These are phyloP conservation scores for Xylaria scruposa DNA, from an alignment of 495 filamentous ascomycete species.

Conservation along the genomic window DNA sequence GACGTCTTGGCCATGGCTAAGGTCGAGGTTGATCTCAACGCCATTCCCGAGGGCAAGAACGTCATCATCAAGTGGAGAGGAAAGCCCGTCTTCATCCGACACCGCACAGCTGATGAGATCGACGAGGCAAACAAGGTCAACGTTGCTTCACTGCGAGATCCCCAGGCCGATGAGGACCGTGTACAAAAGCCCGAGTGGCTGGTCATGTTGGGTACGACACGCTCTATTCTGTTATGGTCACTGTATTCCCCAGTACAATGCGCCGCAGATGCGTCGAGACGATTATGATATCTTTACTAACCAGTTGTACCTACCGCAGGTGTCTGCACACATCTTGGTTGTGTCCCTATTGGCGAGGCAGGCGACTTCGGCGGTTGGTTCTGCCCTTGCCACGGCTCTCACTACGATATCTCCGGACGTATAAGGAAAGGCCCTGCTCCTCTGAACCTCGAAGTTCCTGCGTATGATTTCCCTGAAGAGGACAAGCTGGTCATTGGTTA, in stretches of 20 bases:
- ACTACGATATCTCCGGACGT: slow-evolving; percentile 99
- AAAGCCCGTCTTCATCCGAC: slow-evolving; percentile 99
- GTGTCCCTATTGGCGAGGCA: slow-evolving; percentile 98
- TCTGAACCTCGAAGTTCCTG: slow-evolving; percentile 93
- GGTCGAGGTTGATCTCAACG: slow-evolving; percentile 91
- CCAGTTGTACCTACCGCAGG: slow-evolving; percentile 53
- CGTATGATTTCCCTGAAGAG: slow-evolving; percentile 85
- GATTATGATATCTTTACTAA: slow-evolving; percentile 22
- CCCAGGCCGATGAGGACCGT: slow-evolving; percentile 87
- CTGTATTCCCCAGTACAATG: neutral
- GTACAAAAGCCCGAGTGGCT: slow-evolving; percentile 99
- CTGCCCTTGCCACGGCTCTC: slow-evolving; percentile 99
- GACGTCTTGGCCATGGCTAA: slow-evolving; percentile 99
- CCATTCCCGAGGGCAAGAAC: slow-evolving; percentile 99
- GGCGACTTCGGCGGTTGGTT: slow-evolving; percentile 99
- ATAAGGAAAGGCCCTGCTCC: slow-evolving; percentile 95
- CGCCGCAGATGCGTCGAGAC: slow-evolving; percentile 14
- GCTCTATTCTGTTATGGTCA: slow-evolving; percentile 12
- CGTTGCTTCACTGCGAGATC: slow-evolving; percentile 83
- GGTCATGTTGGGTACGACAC: slow-evolving; percentile 87
- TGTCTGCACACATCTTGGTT: slow-evolving; percentile 98
- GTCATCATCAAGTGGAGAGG: slow-evolving; percentile 99
- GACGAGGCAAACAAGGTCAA: slow-evolving; percentile 80
- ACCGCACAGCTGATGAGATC: slow-evolving; percentile 90
- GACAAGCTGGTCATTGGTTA: slow-evolving; percentile 83